Base-by-base conservation (phyloP, 148 eudicot species). In the Fagopyrum tataricum region DNA sequence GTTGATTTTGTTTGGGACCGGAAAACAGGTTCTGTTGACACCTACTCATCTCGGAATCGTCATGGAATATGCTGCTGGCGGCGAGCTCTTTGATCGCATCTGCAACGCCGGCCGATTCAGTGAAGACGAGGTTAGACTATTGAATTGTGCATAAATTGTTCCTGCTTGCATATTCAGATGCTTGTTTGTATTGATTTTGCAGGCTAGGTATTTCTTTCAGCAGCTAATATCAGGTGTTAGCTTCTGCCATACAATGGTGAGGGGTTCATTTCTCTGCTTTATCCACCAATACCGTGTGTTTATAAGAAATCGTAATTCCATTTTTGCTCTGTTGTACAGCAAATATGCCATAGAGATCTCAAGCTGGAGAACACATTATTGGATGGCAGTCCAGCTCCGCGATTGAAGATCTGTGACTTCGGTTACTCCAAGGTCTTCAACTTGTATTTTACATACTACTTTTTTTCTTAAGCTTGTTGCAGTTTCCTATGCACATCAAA, bases 371-470 rank as follows among this genome's bases (percentile, higher is more conserved):
- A 89, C 77, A 91, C 97, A 1, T 80, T 89, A 70, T 79, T 91
- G 78, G 97, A 91, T 78, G 97, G 91, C 75, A 89, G 86, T 70
- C 77, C 89, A 44, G 87, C 91, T 48, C 93, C 93, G 4, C 91
- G 93, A 72, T 86, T 91, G 70, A 91, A 91, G 81, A 91, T 91
- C 48, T 91, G 97, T 76, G 97, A 91, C 79, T 91, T 91, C 76
- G 97, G 97, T 78, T 91, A 91, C 83, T 89, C 93, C 76, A 91
- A 89, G 93, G 96, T 88, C 56, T 13, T 77, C 9, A 23, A 15
- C 8, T 55, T 56, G 7, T 48, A 21, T 47, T 72, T 23, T 15
- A 18, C 17, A 2, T n/a, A 52, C 37, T 23, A 41, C 17, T 26
- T 62, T 23, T 64, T 64, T 64, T 4, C n/a, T 13, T 46, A 46